Percentiles rank a stretch among this genome's conserved stretches.
Conservation (phyloP, 768 basidiomycete species). For the Fomitopsis serialis region DNA sequence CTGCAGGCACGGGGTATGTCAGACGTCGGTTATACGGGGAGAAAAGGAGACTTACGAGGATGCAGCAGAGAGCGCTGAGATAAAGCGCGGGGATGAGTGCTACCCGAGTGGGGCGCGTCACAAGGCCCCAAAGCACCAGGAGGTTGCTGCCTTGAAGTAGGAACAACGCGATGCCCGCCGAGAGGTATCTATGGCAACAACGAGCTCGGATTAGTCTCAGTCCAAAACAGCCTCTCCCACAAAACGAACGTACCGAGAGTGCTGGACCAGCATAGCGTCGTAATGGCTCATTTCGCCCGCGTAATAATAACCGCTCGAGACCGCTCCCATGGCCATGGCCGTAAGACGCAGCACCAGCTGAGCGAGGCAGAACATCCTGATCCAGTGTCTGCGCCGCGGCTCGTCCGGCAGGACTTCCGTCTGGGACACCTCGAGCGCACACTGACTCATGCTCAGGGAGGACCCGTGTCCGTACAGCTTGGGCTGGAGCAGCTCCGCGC, state of each 20-base stretch:
- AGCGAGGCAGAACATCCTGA: neutral
- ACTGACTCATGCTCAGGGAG: neutral
- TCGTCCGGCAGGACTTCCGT: neutral
- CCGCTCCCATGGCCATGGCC: neutral
- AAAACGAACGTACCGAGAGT: slow-evolving; percentile 1
- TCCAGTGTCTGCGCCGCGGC: slow-evolving; percentile 1
- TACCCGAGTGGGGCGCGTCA: slow-evolving; percentile 5
- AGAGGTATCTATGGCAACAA: neutral
- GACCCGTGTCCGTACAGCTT: neutral
- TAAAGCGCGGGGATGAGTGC: neutral
- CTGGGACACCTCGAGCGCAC: neutral
- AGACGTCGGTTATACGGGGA: neutral
- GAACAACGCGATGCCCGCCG: slow-evolving; percentile 1
- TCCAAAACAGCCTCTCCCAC: neutral
- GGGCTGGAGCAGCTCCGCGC: neutral
- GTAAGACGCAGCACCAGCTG: neutral
- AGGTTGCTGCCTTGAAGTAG: neutral
- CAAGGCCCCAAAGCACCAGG: slow-evolving; percentile 1
- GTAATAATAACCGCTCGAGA: slow-evolving; percentile 3
- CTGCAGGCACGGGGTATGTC: neutral
- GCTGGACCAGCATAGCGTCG: neutral
- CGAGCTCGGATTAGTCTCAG: neutral
- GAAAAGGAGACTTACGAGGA: slow-evolving; percentile 5
- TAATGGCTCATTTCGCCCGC: neutral
- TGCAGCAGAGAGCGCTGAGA: neutral